phyloP scores from a whole-genome alignment of 148 eudicot genomes.

The Rhododendron henanense region DNA sequence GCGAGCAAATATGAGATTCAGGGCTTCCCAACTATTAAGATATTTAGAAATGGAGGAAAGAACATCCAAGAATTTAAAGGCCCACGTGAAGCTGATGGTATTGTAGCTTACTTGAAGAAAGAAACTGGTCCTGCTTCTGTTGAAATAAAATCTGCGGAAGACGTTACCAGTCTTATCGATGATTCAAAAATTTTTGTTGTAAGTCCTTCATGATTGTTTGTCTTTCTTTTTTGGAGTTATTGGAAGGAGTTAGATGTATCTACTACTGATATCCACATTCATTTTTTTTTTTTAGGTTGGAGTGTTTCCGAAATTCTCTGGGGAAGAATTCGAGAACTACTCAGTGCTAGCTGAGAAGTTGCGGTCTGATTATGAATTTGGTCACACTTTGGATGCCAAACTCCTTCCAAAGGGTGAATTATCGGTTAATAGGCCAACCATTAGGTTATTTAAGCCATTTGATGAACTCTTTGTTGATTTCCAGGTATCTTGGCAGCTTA shows the following conservation, averaged over 20 bases:
- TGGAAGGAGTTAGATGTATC: background rate
- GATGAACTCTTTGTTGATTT: conserved; percentile 78
- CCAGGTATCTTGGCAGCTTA: conserved; percentile 30
- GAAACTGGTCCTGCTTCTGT: conserved; percentile 71
- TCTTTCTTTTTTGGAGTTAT: background rate
- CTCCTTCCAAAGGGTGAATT: conserved; percentile 68
- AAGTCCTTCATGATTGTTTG: conserved; percentile 21
- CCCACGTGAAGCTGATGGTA: conserved; percentile 58
- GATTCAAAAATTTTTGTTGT: conserved; percentile 50
- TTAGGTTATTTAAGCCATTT: conserved; percentile 81
- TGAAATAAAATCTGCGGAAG: conserved; percentile 51
- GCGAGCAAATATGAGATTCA: conserved; percentile 28
- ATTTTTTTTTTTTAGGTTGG: conserved; percentile 47
- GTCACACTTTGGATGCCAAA: conserved; percentile 64
- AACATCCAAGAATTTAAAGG: conserved; percentile 49
- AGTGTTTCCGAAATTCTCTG: conserved; percentile 64
- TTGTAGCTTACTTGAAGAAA: conserved; percentile 53
- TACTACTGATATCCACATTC: background rate
- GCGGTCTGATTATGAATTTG: conserved; percentile 66
- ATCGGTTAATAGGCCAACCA: conserved; percentile 47
- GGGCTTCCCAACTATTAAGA: conserved; percentile 66
- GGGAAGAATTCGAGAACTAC: conserved; percentile 72
- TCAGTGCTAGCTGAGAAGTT: conserved; percentile 61
- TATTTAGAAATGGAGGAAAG: conserved; percentile 53
- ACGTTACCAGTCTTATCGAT: conserved; percentile 30